phyloP scores from a whole-genome alignment of 2,329 filamentous ascomycete genomes.

The Aspergillus terreus region DNA sequence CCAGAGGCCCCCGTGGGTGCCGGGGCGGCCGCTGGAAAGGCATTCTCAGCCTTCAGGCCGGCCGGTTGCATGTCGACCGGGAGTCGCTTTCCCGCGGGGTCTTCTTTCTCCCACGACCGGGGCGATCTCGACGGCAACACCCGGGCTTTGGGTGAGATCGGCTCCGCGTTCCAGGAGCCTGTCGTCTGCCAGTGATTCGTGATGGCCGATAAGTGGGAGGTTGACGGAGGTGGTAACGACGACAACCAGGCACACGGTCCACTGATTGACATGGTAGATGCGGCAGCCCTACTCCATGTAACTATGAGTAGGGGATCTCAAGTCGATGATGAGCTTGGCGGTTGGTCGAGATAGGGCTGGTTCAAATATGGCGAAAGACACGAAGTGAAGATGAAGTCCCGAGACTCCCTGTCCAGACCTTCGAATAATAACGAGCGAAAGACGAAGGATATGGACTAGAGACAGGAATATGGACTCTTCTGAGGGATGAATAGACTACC shows the following conservation, averaged over 20 bases:
- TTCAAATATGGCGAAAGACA: neutral
- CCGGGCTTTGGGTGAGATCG: slow-evolving; percentile 18
- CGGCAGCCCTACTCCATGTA: slow-evolving; percentile 12
- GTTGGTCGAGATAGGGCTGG: neutral
- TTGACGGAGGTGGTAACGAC: slow-evolving; percentile 27
- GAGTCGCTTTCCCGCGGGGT: slow-evolving; percentile 11
- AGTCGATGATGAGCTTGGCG: neutral
- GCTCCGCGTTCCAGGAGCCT: slow-evolving; percentile 23
- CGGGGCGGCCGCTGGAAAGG: slow-evolving; percentile 14
- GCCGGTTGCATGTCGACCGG: slow-evolving; percentile 24
- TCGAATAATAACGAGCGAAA: slow-evolving; percentile 4
- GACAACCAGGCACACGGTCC: slow-evolving; percentile 36
- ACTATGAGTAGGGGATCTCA: neutral
- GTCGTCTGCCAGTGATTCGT: slow-evolving; percentile 24
- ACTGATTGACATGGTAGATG: slow-evolving; percentile 33
- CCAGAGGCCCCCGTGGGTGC: slow-evolving; percentile 10
- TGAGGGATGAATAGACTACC: slow-evolving; percentile 1
- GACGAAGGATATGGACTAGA: slow-evolving; percentile 11
- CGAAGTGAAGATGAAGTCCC: neutral
- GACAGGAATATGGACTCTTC: neutral
- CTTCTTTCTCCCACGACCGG: slow-evolving; percentile 20
- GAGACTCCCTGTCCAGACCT: neutral
- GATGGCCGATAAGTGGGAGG: slow-evolving; percentile 28
- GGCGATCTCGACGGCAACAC: slow-evolving; percentile 18
- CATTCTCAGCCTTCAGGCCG: slow-evolving; percentile 27